Conservation (phyloP, 495 filamentous ascomycete genomes). For the Penicillium subrubescens region DNA sequence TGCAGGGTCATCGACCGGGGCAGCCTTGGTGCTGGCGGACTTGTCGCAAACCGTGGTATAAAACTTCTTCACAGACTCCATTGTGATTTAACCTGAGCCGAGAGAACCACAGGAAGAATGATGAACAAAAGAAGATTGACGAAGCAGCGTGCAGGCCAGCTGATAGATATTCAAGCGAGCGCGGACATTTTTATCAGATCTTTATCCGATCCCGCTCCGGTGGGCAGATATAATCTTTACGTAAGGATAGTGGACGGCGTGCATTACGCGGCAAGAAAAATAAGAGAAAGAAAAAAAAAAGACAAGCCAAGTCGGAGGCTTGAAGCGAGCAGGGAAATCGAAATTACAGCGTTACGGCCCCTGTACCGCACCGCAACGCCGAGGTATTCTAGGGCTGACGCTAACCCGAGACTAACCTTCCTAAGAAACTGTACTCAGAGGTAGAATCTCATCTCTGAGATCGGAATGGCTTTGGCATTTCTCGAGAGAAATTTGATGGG, state of each 20-base stretch:
- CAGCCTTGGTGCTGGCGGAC: background rate
- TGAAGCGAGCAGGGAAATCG: background rate
- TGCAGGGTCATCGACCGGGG: background rate
- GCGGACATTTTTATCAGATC: background rate
- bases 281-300: background rate
- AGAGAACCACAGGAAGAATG: background rate
- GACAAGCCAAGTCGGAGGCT: background rate
- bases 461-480: background rate
- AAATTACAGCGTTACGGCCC: background rate
- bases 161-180: background rate
- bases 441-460: background rate
- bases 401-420: background rate
- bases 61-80: background rate
- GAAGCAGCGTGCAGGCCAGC: background rate
- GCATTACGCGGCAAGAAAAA: background rate
- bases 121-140: background rate
- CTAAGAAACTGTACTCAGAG: background rate
- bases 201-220: background rate
- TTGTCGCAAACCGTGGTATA: conserved; percentile 1
- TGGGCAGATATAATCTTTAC: background rate
- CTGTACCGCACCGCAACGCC: background rate
- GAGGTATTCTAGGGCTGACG: background rate
- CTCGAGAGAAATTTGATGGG: background rate
- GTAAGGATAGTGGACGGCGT: background rate
- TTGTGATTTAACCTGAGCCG: background rate